These are phyloP conservation scores for Tetradesmus lagerheimii DNA, from an alignment of 139 green algal genomes.

Conservation along the genomic window DNA sequence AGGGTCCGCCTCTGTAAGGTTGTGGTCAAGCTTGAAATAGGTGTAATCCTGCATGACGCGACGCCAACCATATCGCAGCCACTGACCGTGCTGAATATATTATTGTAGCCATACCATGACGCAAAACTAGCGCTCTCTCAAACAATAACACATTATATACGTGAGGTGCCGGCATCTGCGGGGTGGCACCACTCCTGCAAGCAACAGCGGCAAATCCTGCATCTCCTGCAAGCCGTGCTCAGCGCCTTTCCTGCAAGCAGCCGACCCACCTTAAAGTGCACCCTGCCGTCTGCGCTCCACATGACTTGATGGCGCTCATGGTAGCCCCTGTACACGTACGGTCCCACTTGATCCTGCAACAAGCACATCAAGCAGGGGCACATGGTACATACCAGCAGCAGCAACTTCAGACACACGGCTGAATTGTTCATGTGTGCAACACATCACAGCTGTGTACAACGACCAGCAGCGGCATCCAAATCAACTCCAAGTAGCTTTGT, in stretches of 20 bases:
- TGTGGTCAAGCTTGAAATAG: conserved; percentile 16
- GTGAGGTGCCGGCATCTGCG: not conserved
- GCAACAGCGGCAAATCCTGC: too few relatives aligned
- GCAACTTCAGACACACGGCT: too few relatives aligned
- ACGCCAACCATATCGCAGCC: too few relatives aligned
- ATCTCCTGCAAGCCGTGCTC: not conserved
- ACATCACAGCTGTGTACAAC: too few relatives aligned
- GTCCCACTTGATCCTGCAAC: conserved; percentile 34
- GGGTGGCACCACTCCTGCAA: not conserved
- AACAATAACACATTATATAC: too few relatives aligned
- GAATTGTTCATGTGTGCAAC: too few relatives aligned
- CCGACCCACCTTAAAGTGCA: conserved; percentile 43
- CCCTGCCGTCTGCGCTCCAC: conserved; percentile 39
- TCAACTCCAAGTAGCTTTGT: too few relatives aligned
- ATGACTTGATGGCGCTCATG: conserved; percentile 40
- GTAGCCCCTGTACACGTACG: conserved; percentile 33
- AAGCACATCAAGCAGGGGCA: not conserved
- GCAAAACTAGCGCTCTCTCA: too few relatives aligned
- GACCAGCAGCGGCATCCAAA: too few relatives aligned
- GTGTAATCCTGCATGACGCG: conserved; percentile 42
- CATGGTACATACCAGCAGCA: too few relatives aligned
- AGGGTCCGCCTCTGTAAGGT: not conserved
- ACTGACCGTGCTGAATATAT: too few relatives aligned
- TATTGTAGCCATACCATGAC: too few relatives aligned
- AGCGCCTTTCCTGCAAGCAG: not conserved